phyloP scores from a whole-genome alignment of 768 basidiomycete species.

The Rubroboletus satanas region DNA sequence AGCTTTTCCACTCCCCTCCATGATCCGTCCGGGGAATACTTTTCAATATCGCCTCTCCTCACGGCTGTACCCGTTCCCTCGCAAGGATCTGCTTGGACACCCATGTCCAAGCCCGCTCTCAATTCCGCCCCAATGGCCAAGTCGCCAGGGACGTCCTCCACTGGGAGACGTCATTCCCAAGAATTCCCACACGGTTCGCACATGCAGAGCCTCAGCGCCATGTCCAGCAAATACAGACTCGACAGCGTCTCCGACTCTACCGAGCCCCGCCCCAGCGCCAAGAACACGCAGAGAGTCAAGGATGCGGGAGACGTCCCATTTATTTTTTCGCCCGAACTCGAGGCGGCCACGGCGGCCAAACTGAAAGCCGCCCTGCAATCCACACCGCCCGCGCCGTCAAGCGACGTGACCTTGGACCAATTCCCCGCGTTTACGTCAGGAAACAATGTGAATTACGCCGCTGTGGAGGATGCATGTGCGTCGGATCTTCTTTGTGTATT shows the following conservation, averaged over 20 bases:
- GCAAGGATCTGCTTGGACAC: slow-evolving; percentile 18
- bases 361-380: slow-evolving; percentile 26
- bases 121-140: not conserved
- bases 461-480: slow-evolving; percentile 27
- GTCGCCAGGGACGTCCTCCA: not conserved
- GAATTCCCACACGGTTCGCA: slow-evolving; percentile 19
- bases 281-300: slow-evolving; percentile 21
- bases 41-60: slow-evolving; percentile 7
- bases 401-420: slow-evolving; percentile 3
- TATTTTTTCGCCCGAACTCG: slow-evolving; percentile 31
- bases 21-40: slow-evolving; percentile 17
- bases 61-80: slow-evolving; percentile 9
- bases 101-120: slow-evolving; percentile 1
- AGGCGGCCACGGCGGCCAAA: slow-evolving; percentile 29
- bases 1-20: slow-evolving; percentile 10
- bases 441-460: slow-evolving; percentile 11
- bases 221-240: slow-evolving; percentile 24
- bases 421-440: slow-evolving; percentile 22
- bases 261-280: slow-evolving; percentile 11
- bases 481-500: slow-evolving; percentile 15
- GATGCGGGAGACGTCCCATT: slow-evolving; percentile 31
- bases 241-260: slow-evolving; percentile 13
- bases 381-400: slow-evolving; percentile 4
- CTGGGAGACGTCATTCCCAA: slow-evolving; percentile 18
- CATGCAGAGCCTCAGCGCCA: slow-evolving; percentile 21